Evolutionary conservation across 768 basidiomycete species (phyloP).

Genomic region (Wakefieldia striispora): DNA sequence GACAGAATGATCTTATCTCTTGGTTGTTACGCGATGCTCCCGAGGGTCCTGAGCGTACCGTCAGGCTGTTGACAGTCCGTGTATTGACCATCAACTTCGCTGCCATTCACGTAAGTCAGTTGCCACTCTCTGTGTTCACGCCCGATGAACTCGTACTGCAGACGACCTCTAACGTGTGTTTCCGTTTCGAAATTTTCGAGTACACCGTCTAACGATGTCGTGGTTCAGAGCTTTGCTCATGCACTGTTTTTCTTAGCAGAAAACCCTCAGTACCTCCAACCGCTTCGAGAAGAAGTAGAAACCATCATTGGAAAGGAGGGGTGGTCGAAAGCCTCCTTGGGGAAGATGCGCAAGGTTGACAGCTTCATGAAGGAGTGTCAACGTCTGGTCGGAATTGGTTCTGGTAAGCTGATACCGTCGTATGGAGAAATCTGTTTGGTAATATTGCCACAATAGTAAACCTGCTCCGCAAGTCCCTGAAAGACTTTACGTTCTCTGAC

Average conservation of each 20-base stretch:
- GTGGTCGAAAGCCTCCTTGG: constrained; percentile 27
- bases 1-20: constrained; percentile 32
- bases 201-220: not conserved
- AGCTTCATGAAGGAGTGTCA: constrained; percentile 40
- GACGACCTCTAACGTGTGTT: constrained; percentile 23
- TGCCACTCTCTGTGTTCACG: not conserved
- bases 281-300: constrained; percentile 9
- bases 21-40: constrained; percentile 33
- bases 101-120: constrained; percentile 22
- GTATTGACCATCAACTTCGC: constrained; percentile 20
- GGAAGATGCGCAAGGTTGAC: constrained; percentile 35
- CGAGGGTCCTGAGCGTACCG: constrained; percentile 10
- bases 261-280: constrained; percentile 28
- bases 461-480: constrained; percentile 32
- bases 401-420: constrained; percentile 16
- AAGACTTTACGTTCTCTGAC: constrained; percentile 35
- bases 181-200: not conserved
- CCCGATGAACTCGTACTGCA: not conserved
- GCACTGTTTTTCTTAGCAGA: constrained; percentile 37
- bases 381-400: constrained; percentile 30
- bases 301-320: constrained; percentile 9
- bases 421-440: not conserved
- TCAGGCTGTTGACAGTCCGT: constrained; percentile 21
- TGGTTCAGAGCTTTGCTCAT: constrained; percentile 31
- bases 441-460: constrained; percentile 14